Evolutionary conservation across 257 asterid genomes (phyloP).

Genomic region (Agastache rugosa): DNA sequence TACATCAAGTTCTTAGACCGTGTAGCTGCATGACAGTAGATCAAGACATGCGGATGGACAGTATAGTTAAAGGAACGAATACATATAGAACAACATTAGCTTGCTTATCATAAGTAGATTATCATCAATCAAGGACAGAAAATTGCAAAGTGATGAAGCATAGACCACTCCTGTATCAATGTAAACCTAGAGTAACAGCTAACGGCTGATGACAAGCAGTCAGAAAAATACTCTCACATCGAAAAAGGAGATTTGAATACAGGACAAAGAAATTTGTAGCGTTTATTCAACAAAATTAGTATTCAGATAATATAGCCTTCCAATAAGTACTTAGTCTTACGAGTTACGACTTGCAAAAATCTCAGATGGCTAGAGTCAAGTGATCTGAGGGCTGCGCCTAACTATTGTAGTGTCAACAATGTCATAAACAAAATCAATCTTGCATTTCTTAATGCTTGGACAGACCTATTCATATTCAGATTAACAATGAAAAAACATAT

Average conservation of each 20-base stretch:
- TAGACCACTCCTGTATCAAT: not conserved
- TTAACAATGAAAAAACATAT: not conserved
- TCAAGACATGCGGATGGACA: constrained; percentile 21
- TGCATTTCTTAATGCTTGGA: not conserved
- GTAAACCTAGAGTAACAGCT: constrained; percentile 9
- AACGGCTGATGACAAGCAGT: not conserved
- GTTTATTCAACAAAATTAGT: not conserved
- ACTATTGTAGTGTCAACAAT: not conserved
- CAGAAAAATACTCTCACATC: not conserved
- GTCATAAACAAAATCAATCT: not conserved
- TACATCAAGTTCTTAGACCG: constrained; percentile 18
- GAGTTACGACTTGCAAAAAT: not conserved
- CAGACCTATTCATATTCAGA: not conserved
- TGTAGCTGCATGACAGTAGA: constrained; percentile 22
- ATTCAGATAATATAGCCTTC: not conserved
- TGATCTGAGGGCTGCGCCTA: constrained; percentile 5
- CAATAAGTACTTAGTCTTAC: not conserved
- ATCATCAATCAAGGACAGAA: constrained; percentile 5
- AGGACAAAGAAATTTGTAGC: not conserved
- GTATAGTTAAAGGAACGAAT: not conserved
- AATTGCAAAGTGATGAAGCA: constrained; percentile 11
- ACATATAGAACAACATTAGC: not conserved
- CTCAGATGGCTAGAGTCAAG: constrained; percentile 15
- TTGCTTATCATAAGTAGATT: not conserved
- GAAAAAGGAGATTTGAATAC: not conserved